A percentile compares a stretch with the other conserved stretches of the same genome.
These are phyloP conservation scores for Escallonia rubra DNA, from an alignment of 129 eudicot genomes.

Conservation along the genomic window DNA sequence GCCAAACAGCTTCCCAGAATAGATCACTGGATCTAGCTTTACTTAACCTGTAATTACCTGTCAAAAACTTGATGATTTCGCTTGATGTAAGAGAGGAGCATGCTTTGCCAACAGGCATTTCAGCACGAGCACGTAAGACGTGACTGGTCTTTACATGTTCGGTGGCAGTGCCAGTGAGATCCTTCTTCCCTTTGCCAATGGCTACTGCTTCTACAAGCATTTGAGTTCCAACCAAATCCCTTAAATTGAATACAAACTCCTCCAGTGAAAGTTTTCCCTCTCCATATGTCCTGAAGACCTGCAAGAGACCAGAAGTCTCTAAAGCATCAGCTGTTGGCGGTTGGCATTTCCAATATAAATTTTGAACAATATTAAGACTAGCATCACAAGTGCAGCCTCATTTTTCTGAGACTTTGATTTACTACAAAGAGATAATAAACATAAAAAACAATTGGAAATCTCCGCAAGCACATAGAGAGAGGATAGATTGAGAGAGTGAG, in stretches of 20 bases:
- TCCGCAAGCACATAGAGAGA: no score
- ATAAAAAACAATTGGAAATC: no score
- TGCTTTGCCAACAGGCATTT: constrained; percentile 29
- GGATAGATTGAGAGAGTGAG: no score
- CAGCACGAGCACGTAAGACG: constrained; percentile 12
- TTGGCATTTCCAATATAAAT: neutral
- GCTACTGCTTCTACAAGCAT: constrained; percentile 48
- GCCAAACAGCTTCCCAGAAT: constrained; percentile 74
- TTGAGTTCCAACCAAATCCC: constrained; percentile 38
- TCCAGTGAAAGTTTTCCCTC: constrained; percentile 47
- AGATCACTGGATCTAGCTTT: constrained; percentile 45
- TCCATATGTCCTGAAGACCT: constrained; percentile 38
- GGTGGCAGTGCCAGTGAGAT: constrained; percentile 26
- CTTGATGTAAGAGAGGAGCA: constrained; percentile 32
- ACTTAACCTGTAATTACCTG: constrained; percentile 44
- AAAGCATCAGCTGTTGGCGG: neutral
- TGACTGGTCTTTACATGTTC: constrained; percentile 17
- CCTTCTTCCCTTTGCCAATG: constrained; percentile 51
- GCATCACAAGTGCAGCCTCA: neutral
- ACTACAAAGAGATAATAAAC: no score
- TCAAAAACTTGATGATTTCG: constrained; percentile 40
- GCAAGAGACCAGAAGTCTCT: constrained; percentile 10
- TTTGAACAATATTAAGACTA: neutral
- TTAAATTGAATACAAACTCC: constrained; percentile 41
- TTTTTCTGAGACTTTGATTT: no score